Evolutionary conservation across 306 rosid species (phyloP), one percentile per base, ranked within the genome.

Genomic region (Alnus rubra): DNA sequence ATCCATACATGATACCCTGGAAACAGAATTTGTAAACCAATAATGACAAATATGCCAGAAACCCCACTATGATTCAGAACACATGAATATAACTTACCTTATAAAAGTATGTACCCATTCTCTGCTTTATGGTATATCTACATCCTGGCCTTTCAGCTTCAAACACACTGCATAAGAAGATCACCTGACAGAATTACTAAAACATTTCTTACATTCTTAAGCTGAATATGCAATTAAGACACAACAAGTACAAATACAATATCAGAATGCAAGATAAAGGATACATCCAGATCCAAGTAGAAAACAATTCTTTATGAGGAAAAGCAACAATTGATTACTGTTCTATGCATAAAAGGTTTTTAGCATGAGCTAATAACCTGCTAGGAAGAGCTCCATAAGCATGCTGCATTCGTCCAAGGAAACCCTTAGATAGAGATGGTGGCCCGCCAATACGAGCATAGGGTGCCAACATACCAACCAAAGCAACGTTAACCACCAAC

Each of bases 141-240:
- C 92, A 89, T 78, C 98, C 98, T 0, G 98, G 97, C 62, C 97
- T 89, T 89, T 90, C 86, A 74, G 97, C 97, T 90, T 94, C 97
- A 60, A 94, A 94, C 71, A 94, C 98, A 76, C 98, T 94, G 89
- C 93, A 89, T 49, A 64, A n/a, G 76, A 76, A 55, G 67, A 55
- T 74, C 45, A 16, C 72, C 18, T 18, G 9, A 68, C 19, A 56
- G 59, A 44, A n/a, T 28, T 50, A 69, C 31, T 64, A 47, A 56
- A 80, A 9, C 65, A 9, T 54, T 42, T 39, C 70, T 4, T 7
- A 78, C 2, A 37, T 68, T 44, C 33, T 48, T 39, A 0, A 50
- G n/a, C 23, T 69, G 78, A 51, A 63, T 19, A 45, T 8, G 73
- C 49, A 68, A 39, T 8, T 8, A 10, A 68, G 49, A 7, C 71